Base-by-base conservation (phyloP, 208 protist species). In the Phytomonas sp. region DNA sequence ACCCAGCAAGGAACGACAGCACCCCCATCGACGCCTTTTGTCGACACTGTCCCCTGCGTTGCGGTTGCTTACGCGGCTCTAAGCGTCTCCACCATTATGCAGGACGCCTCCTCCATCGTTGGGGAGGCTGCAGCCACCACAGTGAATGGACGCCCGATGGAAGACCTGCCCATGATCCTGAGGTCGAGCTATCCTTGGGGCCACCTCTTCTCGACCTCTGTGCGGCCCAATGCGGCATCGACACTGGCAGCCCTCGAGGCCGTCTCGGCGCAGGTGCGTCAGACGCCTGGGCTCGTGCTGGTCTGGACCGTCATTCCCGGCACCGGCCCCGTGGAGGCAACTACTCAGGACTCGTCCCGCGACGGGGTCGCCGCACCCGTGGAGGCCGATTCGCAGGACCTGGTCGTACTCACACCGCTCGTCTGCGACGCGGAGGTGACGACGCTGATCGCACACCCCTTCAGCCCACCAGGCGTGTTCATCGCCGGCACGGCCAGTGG, bases 381-480 rank as follows among this genome's bases (percentile, higher is more conserved):
- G 51, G 53, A 62, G 2, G 65, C 40, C 0, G 53, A 4, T 5
- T 1, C 65, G 28, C 56, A 72, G 30, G 72, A 73, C 43, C n/a
- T 88, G 3, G 72, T 78, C 11, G 74, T 84, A n/a, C 65, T 83
- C 20, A 73, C 76, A 6, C 84, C 81, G 29, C 79, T 89, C 11
- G 78, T 89, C 30, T 85, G 84, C 66, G 81, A 89, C 74, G 62
- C 71, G 20, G 84, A 82, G 63, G 79, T 89, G 37, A 75, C 30
- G 53, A 74, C 77, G 43, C 26, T 89, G 70, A 64, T 82, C 1
- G 68, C 71, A 5, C 76, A 84, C 62, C 79, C 84, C 20, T 77
- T 80, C 46, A 20, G 40, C 13, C 78, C 70, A 32, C 76, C 78
- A 4, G 65, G 66, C 62, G 75, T 75, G 28, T 37, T 89, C 23